These are phyloP conservation scores for Pseudoneurospora amorphoporcata DNA, from an alignment of 495 filamentous ascomycete genomes.

Conservation along the genomic window DNA sequence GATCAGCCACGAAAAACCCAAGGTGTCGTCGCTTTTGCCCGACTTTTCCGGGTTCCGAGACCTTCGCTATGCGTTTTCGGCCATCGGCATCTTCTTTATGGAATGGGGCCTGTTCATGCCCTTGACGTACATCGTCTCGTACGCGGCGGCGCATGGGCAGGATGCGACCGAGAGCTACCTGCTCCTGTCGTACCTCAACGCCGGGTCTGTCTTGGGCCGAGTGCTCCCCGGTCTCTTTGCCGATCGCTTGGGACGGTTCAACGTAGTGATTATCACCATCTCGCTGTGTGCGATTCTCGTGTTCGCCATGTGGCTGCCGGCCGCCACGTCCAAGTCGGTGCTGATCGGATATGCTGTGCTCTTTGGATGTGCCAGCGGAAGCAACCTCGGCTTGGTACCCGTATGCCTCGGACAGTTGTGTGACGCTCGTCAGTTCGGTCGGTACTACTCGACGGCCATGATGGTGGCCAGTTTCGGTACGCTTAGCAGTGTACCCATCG, in stretches of 20 bases:
- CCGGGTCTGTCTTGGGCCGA: slow-evolving; percentile 52
- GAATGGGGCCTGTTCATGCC: slow-evolving; percentile 40
- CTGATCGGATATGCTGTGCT: slow-evolving; percentile 63
- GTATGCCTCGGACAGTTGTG: slow-evolving; percentile 90
- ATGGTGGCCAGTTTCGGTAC: slow-evolving; percentile 84
- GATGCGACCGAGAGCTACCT: slow-evolving; percentile 50
- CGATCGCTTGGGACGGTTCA: slow-evolving; percentile 48
- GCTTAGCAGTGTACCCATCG: slow-evolving; percentile 81
- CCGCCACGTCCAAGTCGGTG: slow-evolving; percentile 44
- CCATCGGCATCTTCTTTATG: slow-evolving; percentile 46
- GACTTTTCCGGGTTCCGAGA: slow-evolving; percentile 47
- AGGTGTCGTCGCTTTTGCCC: slow-evolving; percentile 29
- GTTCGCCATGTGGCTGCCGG: slow-evolving; percentile 75
- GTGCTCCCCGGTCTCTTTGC: slow-evolving; percentile 60
- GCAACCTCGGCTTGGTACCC: slow-evolving; percentile 74
- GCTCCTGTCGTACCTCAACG: slow-evolving; percentile 48
- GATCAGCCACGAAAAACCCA: slow-evolving; percentile 14
- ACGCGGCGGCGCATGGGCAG: slow-evolving; percentile 38
- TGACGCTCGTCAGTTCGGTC: slow-evolving; percentile 73
- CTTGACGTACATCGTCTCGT: slow-evolving; percentile 41
- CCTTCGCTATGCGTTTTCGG: slow-evolving; percentile 42
- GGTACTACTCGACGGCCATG: slow-evolving; percentile 78
- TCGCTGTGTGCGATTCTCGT: slow-evolving; percentile 56
- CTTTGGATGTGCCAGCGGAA: slow-evolving; percentile 80
- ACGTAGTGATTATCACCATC: slow-evolving; percentile 44